A percentile compares a stretch with the other conserved stretches of the same genome.
Conservation (phyloP, 2,329 filamentous ascomycete species). For the Ilyonectria robusta region DNA sequence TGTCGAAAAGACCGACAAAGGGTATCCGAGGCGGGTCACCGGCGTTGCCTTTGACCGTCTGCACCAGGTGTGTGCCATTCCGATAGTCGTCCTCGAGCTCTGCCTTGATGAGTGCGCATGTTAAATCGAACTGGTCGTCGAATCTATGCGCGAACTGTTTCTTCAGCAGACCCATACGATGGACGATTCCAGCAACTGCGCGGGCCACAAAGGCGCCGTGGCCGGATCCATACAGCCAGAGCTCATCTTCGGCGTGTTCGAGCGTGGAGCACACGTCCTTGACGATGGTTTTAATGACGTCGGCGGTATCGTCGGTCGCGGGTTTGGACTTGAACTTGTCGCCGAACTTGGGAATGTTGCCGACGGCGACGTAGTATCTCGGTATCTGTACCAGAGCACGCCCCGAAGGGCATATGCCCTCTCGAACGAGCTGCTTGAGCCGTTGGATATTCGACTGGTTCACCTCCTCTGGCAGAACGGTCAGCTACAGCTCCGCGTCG, state of each 20-base stretch:
- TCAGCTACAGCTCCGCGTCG: slow-evolving; percentile 17
- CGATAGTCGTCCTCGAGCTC: slow-evolving; percentile 41
- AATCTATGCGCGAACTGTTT: slow-evolving; percentile 16
- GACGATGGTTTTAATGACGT: slow-evolving; percentile 40
- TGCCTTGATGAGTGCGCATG: slow-evolving; percentile 40
- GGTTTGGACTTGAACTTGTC: slow-evolving; percentile 32
- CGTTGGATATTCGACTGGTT: slow-evolving; percentile 42
- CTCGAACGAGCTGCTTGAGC: slow-evolving; percentile 34
- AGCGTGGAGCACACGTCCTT: slow-evolving; percentile 36
- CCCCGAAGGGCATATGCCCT: slow-evolving; percentile 30
- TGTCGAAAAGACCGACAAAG: slow-evolving; percentile 45
- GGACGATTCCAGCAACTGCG: slow-evolving; percentile 42
- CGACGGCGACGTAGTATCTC: slow-evolving; percentile 37
- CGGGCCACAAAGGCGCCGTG: slow-evolving; percentile 42
- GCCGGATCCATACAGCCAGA: slow-evolving; percentile 45
- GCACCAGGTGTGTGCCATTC: slow-evolving; percentile 30
- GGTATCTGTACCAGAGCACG: slow-evolving; percentile 30
- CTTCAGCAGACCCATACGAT: slow-evolving; percentile 36
- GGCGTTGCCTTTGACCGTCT: slow-evolving; percentile 25
- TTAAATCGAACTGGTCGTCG: slow-evolving; percentile 39
- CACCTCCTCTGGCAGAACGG: slow-evolving; percentile 23
- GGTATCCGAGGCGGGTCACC: slow-evolving; percentile 36
- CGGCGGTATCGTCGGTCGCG: slow-evolving; percentile 33
- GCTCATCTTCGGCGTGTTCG: slow-evolving; percentile 39
- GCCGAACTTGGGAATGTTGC: slow-evolving; percentile 30